Evolutionary conservation across 495 filamentous ascomycete genomes (phyloP).

Genomic region (Xylaria grammica): DNA sequence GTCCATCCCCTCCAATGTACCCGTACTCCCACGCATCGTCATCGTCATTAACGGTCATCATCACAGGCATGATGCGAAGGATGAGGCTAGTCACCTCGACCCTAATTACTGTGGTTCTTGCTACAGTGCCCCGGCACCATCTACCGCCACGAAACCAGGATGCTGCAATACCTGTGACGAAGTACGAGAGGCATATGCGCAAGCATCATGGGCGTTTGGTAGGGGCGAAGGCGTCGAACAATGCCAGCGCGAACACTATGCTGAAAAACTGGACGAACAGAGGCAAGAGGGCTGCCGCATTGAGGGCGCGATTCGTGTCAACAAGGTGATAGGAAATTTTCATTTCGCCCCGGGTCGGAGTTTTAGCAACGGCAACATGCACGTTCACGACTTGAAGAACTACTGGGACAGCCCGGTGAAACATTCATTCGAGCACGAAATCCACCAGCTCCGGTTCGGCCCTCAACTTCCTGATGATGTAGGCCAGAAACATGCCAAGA

Average conservation of each 20-base stretch:
- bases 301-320: constrained; percentile 89
- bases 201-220: constrained; percentile 89
- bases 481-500: constrained; percentile 62
- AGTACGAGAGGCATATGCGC: constrained; percentile 90
- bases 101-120: constrained; percentile 93
- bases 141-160: constrained; percentile 70
- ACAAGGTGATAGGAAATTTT: constrained; percentile 99
- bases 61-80: constrained; percentile 62
- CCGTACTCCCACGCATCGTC: neutral
- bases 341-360: constrained; percentile 94
- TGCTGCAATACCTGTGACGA: constrained; percentile 98
- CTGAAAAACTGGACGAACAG: constrained; percentile 82
- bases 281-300: constrained; percentile 92
- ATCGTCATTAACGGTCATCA: constrained; percentile 23
- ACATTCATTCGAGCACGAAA: constrained; percentile 89
- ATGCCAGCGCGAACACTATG: constrained; percentile 92
- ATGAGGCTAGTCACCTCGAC: constrained; percentile 79
- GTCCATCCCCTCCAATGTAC: constrained; percentile 29
- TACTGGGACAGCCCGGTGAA: constrained; percentile 74
- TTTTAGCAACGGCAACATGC: constrained; percentile 93
- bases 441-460: constrained; percentile 91
- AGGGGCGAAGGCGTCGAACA: constrained; percentile 92
- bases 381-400: constrained; percentile 95
- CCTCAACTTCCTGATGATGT: constrained; percentile 84
- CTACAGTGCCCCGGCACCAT: constrained; percentile 79